Conservation (phyloP, 257 asterid genomes). For the Echium plantagineum region DNA sequence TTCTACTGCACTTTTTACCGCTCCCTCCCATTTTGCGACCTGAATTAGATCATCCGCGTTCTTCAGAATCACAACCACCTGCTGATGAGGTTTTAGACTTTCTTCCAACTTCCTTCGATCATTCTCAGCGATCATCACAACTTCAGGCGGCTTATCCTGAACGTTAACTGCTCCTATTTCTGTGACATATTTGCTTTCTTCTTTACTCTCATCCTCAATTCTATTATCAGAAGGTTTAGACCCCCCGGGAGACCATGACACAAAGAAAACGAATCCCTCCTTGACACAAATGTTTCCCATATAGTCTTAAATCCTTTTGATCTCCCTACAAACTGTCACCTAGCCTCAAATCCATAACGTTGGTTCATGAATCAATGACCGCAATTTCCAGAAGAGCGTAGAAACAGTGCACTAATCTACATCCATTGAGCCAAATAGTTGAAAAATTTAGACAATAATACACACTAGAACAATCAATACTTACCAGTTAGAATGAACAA, state of each 20-base stretch:
- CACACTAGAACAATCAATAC: too few species aligned
- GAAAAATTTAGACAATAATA: too few species aligned
- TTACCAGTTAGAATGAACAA: not conserved
- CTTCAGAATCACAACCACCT: constrained; percentile 14
- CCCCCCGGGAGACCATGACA: constrained; percentile 17
- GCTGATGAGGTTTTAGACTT: constrained; percentile 1
- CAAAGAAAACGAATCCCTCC: constrained; percentile 14
- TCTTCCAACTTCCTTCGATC: constrained; percentile 4
- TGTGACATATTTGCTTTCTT: constrained; percentile 2
- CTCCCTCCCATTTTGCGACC: constrained; percentile 18
- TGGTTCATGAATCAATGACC: too few species aligned
- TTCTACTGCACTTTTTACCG: constrained; percentile 7
- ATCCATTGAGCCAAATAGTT: too few species aligned
- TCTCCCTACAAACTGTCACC: too few species aligned
- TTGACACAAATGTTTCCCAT: constrained; percentile 30
- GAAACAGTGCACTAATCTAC: too few species aligned
- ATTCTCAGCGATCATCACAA: constrained; percentile 19
- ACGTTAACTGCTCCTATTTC: constrained; percentile 12
- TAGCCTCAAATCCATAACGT: not conserved
- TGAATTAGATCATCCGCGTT: constrained; percentile 15
- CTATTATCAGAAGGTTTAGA: constrained; percentile 1
- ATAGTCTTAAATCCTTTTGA: not conserved
- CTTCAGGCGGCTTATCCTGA: constrained; percentile 28
- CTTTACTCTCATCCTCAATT: constrained; percentile 11
- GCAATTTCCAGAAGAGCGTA: too few species aligned